Evolutionary conservation across 78 protist genomes (phyloP), one percentile per base, ranked within the genome.

Genomic region (Cavenderia fasciculata): DNA sequence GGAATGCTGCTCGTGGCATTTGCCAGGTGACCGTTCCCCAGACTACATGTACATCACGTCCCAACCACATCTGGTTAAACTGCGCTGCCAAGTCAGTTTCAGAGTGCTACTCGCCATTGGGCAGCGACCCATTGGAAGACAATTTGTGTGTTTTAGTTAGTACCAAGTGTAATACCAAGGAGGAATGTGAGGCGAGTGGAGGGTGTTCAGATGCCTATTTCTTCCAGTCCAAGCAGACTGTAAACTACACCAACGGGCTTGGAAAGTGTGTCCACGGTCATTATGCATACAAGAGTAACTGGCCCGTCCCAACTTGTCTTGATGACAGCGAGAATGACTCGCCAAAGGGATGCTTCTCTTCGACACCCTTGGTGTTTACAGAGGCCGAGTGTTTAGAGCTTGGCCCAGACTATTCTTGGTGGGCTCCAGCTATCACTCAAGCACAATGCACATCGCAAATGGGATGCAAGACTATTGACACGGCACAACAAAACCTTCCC

Each of bases 251-350:
- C 25, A 36, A 44, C 10, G 23, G 40, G 4, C 47, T 51, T 34
- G 86, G 86, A n/a, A 75, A 75, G 59, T 75, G 86, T 59, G 86
- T 75, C 11, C 47, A 46, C 21, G 73, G 61, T 43, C 86, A 75
- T 59, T 73, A 29, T 27, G 41, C 29, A 11, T 61, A 29, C 40
- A 43, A 43, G 12, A 14, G 57, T 21, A 36, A 34, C 21, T 75
- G 44, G 27, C 1, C 25, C 4, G 54, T 33, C 7, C 86, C 86
- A 38, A 46, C 73, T n/a, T 75, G 86, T 33, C 27, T 43, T 33
- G 3, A n/a, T 3, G 68, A 43, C 23, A 8, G 1, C 2, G 71
- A 75, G 40, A 41, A 62, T 8, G 86, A 75, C 38, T 75, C 86
- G 29, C 86, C 86, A 57, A 44, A 52, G 73, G 86, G 86, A 31